These are phyloP conservation scores for Synchytrium microbalum DNA, from an alignment of 371 early-diverging fungal genomes.

Conservation along the genomic window DNA sequence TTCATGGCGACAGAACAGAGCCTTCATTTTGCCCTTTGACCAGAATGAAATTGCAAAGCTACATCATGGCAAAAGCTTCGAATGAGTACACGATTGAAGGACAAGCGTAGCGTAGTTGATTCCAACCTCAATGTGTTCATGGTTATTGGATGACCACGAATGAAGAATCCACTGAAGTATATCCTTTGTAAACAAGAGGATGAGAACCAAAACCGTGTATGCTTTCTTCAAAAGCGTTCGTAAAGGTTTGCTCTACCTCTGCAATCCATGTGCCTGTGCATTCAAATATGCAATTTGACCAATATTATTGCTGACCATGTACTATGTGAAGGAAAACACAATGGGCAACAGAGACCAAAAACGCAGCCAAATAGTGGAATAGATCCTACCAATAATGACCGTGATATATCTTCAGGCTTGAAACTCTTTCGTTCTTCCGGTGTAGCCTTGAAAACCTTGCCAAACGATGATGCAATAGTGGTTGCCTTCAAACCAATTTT, in stretches of 20 bases:
- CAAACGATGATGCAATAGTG: slow-evolving; percentile 91
- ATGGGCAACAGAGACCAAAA: neutral
- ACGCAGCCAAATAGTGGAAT: neutral
- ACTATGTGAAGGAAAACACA: neutral
- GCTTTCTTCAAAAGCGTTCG: neutral
- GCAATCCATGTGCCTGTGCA: slow-evolving; percentile 85
- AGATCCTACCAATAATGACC: slow-evolving; percentile 55
- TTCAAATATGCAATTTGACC: slow-evolving; percentile 96
- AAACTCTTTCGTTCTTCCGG: slow-evolving; percentile 55
- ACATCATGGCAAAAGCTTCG: too few species aligned
- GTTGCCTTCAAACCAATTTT: slow-evolving; percentile 74
- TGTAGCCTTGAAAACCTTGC: slow-evolving; percentile 82
- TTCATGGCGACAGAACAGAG: slow-evolving; percentile 91
- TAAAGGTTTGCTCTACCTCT: slow-evolving; percentile 18
- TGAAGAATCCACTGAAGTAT: slow-evolving; percentile 95
- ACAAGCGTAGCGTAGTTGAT: neutral
- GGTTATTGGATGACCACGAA: slow-evolving; percentile 88
- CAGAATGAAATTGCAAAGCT: slow-evolving; percentile 90
- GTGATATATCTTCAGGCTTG: slow-evolving; percentile 71
- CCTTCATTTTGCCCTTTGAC: slow-evolving; percentile 91
- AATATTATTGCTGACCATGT: slow-evolving; percentile 73
- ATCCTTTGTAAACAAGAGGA: slow-evolving; percentile 42
- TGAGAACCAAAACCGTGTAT: slow-evolving; percentile 6
- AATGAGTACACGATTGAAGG: slow-evolving; percentile 1
- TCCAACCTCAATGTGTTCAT: slow-evolving; percentile 83